Evolutionary conservation across 305 asterid species (phyloP), one percentile per base, ranked within the genome.

Genomic region (Solanum hybrid): DNA sequence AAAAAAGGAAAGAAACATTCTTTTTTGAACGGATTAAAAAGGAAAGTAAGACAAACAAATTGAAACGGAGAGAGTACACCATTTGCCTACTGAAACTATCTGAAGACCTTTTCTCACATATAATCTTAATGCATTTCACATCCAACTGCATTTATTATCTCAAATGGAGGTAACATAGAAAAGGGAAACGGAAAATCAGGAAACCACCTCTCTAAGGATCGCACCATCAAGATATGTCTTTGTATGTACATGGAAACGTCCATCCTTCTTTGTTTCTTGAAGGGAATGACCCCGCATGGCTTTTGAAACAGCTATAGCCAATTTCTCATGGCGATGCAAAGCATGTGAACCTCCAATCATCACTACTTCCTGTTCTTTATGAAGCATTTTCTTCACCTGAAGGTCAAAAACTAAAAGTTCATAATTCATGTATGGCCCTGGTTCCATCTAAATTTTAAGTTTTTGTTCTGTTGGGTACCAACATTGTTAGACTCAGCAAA

Each of bases 191-290:
- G 38, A 42, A 78, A 69, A 87, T 86, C n/a, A 45, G 72, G 80
- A 89, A 56, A 87, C 87, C 79, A 95, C 99, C 96, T 97, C 99
- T 93, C 95, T 97, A 87, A 97, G 98, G 91, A 97, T 95, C 86
- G 99, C 98, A 89, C 99, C 99, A 94, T 97, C 99, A 92, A 97
- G 92, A 94, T 95, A 96, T 73, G 97, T 97, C 94, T 94, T 97
- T 60, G 99, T 95, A 91, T 94, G 99, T 89, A 97, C 99, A 90
- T 95, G 99, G 92, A 97, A 97, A 77, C 99, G 97, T 78, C 99
- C 99, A 89, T 97, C 99, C 90, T 95, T 97, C 95, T 95, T 97
- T 91, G 99, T 97, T 92, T 97, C 98, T 93, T 96, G 99, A 92
- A 97, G 98, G 91, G 99, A 97, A 92, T 94, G 99, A 56, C 98